These are phyloP conservation scores for Lolium rigidum DNA, from an alignment of 176 grass and related monocot genomes.

Conservation along the genomic window DNA sequence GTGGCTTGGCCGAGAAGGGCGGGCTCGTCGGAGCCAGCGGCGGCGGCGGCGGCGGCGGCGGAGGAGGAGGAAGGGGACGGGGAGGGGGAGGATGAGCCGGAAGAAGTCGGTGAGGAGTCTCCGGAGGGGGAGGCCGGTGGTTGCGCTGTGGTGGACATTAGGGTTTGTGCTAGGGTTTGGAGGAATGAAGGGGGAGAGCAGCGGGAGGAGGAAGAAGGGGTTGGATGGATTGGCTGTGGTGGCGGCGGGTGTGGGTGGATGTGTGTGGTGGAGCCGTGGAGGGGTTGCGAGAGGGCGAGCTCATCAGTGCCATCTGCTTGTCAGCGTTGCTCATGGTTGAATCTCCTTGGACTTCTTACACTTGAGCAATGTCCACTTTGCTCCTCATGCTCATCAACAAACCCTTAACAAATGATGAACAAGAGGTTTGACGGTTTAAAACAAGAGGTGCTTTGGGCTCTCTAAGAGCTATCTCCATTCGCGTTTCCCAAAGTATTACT, in stretches of 20 bases:
- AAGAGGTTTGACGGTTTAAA: no score
- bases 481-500: no score
- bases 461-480: no score
- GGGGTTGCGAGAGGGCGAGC: background rate
- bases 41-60: background rate
- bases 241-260: conserved; percentile 30
- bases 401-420: no score
- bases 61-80: conserved; percentile 8
- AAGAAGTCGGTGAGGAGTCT: conserved; percentile 49
- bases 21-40: conserved; percentile 26
- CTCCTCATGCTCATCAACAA: background rate
- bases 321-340: background rate
- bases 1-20: conserved; percentile 13
- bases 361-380: background rate
- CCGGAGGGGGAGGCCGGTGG: conserved; percentile 45
- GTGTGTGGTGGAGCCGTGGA: conserved; percentile 47
- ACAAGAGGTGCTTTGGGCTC: no score
- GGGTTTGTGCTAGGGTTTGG: conserved; percentile 64
- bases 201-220: conserved; percentile 32
- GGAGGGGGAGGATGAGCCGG: conserved; percentile 23
- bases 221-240: conserved; percentile 57
- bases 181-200: conserved; percentile 25
- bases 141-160: conserved; percentile 56
- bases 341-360: background rate
- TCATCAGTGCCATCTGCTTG: background rate